Percentiles rank a stretch among this genome's conserved stretches.
These are phyloP conservation scores for Sugiyamaella grinbergsii DNA, from an alignment of 1,139 yeast species.

Conservation along the genomic window DNA sequence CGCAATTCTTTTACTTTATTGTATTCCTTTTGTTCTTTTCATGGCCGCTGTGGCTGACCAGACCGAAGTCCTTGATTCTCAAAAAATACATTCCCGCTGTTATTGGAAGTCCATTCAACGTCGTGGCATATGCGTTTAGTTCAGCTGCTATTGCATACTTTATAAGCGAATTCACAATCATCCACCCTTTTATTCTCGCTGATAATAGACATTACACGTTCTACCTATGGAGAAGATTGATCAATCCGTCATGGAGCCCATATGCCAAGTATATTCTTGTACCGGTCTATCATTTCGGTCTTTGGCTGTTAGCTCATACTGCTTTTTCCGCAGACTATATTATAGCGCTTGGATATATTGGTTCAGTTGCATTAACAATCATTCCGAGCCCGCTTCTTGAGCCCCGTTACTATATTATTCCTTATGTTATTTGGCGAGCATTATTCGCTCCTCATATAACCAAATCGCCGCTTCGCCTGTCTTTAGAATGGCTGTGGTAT, in stretches of 20 bases:
- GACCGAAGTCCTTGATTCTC: slow-evolving; percentile 27
- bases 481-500: slow-evolving; percentile 64
- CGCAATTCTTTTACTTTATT: slow-evolving; percentile 79
- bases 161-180: slow-evolving; percentile 64
- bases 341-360: slow-evolving; percentile 49
- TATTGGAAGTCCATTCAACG: slow-evolving; percentile 33
- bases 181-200: slow-evolving; percentile 88
- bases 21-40: slow-evolving; percentile 64
- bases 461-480: slow-evolving; percentile 41
- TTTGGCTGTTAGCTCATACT: slow-evolving; percentile 41
- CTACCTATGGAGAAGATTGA: slow-evolving; percentile 69
- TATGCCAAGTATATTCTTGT: slow-evolving; percentile 46
- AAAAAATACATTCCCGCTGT: slow-evolving; percentile 39
- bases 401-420: slow-evolving; percentile 87
- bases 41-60: slow-evolving; percentile 50
- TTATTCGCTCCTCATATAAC: slow-evolving; percentile 16
- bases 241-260: slow-evolving; percentile 36
- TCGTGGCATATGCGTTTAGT: slow-evolving; percentile 32
- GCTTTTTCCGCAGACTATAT: slow-evolving; percentile 20
- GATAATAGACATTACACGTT: slow-evolving; percentile 94
- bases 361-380: slow-evolving; percentile 61
- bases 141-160: slow-evolving; percentile 49
- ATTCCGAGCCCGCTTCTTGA: slow-evolving; percentile 91
- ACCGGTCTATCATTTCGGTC: slow-evolving; percentile 73
- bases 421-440: slow-evolving; percentile 69